phyloP scores from a whole-genome alignment of 1,284 basidiomycete genomes.

The Serendipita sp. region DNA sequence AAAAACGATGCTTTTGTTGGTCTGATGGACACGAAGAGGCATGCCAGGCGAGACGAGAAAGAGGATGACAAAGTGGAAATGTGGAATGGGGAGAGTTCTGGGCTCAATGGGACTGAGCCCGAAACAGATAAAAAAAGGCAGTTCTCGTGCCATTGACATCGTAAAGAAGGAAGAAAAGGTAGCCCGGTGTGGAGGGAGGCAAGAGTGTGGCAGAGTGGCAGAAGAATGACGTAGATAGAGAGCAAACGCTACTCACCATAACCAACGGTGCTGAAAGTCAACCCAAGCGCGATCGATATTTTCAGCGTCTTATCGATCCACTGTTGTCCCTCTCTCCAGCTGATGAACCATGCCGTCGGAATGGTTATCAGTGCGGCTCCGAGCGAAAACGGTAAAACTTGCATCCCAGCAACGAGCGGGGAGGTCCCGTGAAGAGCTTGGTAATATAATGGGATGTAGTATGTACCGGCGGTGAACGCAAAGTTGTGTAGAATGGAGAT shows the following conservation, averaged over 20 bases:
- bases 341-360: conserved; percentile 64
- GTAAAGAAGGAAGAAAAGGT: background rate
- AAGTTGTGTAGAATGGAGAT: conserved; percentile 66
- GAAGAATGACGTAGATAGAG: conserved; percentile 12
- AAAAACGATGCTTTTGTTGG: no score
- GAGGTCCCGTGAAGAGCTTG: conserved; percentile 55
- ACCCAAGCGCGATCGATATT: conserved; percentile 42
- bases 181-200: background rate
- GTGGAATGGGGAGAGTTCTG: background rate
- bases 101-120: no score
- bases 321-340: conserved; percentile 33
- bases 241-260: conserved; percentile 39
- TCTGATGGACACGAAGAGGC: background rate
- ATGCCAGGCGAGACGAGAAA: background rate
- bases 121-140: no score
- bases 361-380: conserved; percentile 67
- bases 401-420: conserved; percentile 52
- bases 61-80: background rate
- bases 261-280: conserved; percentile 47
- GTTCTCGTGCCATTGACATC: no score
- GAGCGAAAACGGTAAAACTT: conserved; percentile 64
- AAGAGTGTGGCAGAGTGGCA: background rate
- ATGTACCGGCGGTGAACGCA: conserved; percentile 66
- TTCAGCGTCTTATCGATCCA: conserved; percentile 42
- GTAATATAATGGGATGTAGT: conserved; percentile 65